A percentile compares a stretch with the other conserved stretches of the same genome.
These are phyloP conservation scores for Carex littledalei DNA, from an alignment of 176 grass and related monocot species.

Conservation along the genomic window DNA sequence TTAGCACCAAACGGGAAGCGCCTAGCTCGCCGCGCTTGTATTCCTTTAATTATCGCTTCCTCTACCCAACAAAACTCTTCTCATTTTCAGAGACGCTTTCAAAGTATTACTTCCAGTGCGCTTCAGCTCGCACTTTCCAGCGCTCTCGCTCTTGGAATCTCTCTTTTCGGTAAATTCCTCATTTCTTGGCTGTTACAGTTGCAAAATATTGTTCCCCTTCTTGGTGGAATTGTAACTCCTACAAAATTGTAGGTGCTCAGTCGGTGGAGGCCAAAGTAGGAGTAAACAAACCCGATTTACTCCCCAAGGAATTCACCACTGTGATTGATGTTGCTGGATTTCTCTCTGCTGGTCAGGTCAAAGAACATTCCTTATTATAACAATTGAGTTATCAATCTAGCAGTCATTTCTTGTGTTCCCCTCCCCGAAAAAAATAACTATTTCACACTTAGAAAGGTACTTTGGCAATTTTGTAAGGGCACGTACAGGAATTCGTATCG, in stretches of 20 bases:
- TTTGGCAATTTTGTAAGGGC: background rate
- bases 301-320: conserved; percentile 81
- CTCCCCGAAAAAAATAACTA: background rate
- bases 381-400: background rate
- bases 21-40: background rate
- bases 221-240: background rate
- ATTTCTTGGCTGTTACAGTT: background rate
- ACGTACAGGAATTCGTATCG: background rate
- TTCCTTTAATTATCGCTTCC: conserved; percentile 24
- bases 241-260: conserved; percentile 38
- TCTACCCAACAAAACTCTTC: background rate
- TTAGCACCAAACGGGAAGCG: background rate
- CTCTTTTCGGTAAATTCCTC: conserved; percentile 40
- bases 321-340: conserved; percentile 95
- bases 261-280: conserved; percentile 61
- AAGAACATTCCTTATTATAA: background rate
- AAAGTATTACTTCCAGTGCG: conserved; percentile 2
- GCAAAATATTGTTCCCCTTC: background rate
- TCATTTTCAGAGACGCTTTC: background rate
- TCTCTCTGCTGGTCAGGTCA: conserved; percentile 87
- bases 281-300: conserved; percentile 84
- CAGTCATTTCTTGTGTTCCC: background rate
- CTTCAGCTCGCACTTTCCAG: conserved; percentile 38
- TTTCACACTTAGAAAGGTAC: background rate
- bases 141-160: conserved; percentile 42